Percentiles rank a stretch among this genome's conserved stretches.
These are phyloP conservation scores for Podila epicladia DNA, from an alignment of 192 early-diverging fungal genomes.

Conservation along the genomic window DNA sequence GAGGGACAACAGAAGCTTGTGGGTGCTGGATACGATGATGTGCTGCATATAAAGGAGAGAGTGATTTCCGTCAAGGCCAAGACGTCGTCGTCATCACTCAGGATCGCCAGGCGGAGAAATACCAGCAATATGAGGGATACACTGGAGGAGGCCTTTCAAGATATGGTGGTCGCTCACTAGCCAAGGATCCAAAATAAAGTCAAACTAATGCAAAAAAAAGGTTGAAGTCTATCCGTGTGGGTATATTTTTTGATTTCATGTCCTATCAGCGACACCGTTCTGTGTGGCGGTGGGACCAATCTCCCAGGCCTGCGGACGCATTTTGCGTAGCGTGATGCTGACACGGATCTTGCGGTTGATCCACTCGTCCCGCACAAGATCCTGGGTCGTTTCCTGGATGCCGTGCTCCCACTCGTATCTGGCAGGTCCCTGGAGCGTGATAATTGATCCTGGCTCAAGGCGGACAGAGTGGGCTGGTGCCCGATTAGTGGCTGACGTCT, in stretches of 20 bases:
- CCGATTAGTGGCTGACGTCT: background rate
- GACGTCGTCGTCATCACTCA: too few relatives aligned
- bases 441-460: slow-evolving; percentile 53
- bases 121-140: too few relatives aligned
- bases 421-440: slow-evolving; percentile 51
- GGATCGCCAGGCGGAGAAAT: too few relatives aligned
- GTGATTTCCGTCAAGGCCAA: too few relatives aligned
- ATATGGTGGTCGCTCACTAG: too few relatives aligned
- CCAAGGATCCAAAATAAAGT: too few relatives aligned
- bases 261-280: slow-evolving; percentile 28
- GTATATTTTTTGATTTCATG: background rate
- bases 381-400: slow-evolving; percentile 47
- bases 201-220: too few relatives aligned
- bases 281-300: slow-evolving; percentile 5
- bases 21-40: too few relatives aligned
- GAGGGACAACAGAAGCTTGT: too few relatives aligned
- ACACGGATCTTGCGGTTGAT: slow-evolving; percentile 54
- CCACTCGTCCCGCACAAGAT: slow-evolving; percentile 29
- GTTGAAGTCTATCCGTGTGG: background rate
- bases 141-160: too few relatives aligned
- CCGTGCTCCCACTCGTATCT: slow-evolving; percentile 63
- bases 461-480: slow-evolving; percentile 39
- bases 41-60: too few relatives aligned
- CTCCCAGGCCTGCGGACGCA: slow-evolving; percentile 31
- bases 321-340: slow-evolving; percentile 58